These are phyloP conservation scores for Hericium erinaceus DNA, from an alignment of 768 basidiomycete genomes.

Conservation along the genomic window DNA sequence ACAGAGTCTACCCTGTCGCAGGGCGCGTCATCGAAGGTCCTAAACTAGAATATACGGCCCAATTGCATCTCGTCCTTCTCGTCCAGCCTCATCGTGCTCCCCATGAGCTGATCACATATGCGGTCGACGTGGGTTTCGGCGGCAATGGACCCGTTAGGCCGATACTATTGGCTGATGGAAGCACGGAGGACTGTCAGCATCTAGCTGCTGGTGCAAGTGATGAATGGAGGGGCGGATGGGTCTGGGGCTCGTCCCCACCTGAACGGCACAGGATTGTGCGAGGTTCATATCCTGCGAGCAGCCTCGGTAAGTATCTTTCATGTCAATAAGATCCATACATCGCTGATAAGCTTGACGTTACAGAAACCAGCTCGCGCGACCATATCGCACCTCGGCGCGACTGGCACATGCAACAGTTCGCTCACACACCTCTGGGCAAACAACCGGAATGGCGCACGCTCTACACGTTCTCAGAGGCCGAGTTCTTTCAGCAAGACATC, in stretches of 20 bases:
- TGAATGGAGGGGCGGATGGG: not conserved
- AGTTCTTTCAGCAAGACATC: not conserved
- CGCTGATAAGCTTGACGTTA: not conserved
- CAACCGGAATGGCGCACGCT: not conserved
- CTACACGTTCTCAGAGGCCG: not conserved
- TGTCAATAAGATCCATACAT: not conserved
- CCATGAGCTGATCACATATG: conserved; percentile 2
- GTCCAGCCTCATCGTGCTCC: not conserved
- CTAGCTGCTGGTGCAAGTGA: not conserved
- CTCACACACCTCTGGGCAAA: not conserved
- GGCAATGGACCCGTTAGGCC: conserved; percentile 7
- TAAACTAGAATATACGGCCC: not conserved
- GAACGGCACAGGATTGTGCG: conserved; percentile 6
- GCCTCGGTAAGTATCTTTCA: not conserved
- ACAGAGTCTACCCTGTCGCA: not conserved
- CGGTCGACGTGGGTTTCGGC: conserved; percentile 12
- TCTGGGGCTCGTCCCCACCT: not conserved
- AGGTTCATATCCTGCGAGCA: not conserved
- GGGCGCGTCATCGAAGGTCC: not conserved
- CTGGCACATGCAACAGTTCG: not conserved
- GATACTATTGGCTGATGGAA: conserved; percentile 4
- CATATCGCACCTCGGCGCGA: not conserved
- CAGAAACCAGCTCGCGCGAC: not conserved
- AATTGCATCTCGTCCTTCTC: not conserved
- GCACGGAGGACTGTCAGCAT: not conserved